Evolutionary conservation across 768 basidiomycete species (phyloP).

Genomic region (Paxillus ammoniavirescens): DNA sequence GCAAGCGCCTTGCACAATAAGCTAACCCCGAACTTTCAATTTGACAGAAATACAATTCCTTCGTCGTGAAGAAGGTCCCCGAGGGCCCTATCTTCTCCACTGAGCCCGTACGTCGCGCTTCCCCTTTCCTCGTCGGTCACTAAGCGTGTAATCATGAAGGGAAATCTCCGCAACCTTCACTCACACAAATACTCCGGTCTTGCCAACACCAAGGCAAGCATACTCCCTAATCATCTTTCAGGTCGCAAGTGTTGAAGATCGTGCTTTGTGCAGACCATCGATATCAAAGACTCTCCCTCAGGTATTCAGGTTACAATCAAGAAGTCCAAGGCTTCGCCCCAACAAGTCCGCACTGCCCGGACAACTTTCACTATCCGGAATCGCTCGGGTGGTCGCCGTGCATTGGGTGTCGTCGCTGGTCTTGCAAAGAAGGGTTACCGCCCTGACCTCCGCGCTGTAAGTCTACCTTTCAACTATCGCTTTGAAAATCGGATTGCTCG

Average conservation of each 20-base stretch:
- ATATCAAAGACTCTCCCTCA: slow-evolving; percentile 52
- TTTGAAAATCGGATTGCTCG: neutral
- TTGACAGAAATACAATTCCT: slow-evolving; percentile 76
- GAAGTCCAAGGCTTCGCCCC: slow-evolving; percentile 59
- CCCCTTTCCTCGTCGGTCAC: neutral
- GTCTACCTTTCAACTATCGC: slow-evolving; percentile 28
- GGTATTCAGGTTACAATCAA: slow-evolving; percentile 62
- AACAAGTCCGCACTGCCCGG: slow-evolving; percentile 46
- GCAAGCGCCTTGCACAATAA: neutral
- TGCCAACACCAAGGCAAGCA: slow-evolving; percentile 72
- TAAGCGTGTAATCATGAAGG: slow-evolving; percentile 42
- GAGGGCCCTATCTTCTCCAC: slow-evolving; percentile 81
- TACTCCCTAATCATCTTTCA: neutral
- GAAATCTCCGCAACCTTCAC: slow-evolving; percentile 84
- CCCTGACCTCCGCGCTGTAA: slow-evolving; percentile 74
- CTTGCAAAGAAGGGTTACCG: slow-evolving; percentile 69
- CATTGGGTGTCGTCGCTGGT: slow-evolving; percentile 60
- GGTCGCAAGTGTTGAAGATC: neutral
- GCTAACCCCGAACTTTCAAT: neutral
- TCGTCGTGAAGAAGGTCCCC: slow-evolving; percentile 72
- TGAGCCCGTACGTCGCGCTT: slow-evolving; percentile 62
- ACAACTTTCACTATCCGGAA: slow-evolving; percentile 57
- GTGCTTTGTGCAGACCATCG: slow-evolving; percentile 51
- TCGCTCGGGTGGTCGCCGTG: slow-evolving; percentile 70
- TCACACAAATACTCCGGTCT: slow-evolving; percentile 93